These are phyloP conservation scores for Planoprotostelium fungivorum DNA, from an alignment of 78 protist species.

Conservation along the genomic window DNA sequence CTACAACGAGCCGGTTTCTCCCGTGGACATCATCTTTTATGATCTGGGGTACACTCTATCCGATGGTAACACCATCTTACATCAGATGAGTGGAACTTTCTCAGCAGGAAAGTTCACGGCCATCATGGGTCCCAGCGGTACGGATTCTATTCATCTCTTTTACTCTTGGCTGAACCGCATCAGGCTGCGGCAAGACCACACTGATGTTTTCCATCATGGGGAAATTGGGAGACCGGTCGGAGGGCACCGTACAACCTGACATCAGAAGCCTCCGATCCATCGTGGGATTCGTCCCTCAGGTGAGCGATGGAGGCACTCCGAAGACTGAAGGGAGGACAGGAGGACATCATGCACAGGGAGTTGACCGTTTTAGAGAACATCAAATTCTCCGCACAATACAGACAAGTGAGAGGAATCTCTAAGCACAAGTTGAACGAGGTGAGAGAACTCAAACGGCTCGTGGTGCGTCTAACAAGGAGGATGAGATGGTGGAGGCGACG, in stretches of 20 bases:
- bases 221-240: neutral
- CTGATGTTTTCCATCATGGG: neutral
- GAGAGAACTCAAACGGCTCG: neutral
- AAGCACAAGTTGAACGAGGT: neutral
- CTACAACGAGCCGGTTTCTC: neutral
- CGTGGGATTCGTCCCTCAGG: neutral
- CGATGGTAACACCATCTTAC: neutral
- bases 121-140: neutral
- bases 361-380: neutral
- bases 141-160: neutral
- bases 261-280: neutral
- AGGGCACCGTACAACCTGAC: neutral
- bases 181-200: neutral
- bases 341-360: neutral
- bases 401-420: neutral
- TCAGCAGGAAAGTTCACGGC: neutral
- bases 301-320: neutral
- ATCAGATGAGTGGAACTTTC: neutral
- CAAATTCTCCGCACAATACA: neutral
- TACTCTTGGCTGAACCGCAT: neutral
- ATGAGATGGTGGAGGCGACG: neutral
- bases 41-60: neutral
- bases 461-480: neutral
- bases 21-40: neutral
- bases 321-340: neutral